Base-by-base conservation (phyloP, 2,329 filamentous ascomycete genomes). In the Cryphonectria radicalis region DNA sequence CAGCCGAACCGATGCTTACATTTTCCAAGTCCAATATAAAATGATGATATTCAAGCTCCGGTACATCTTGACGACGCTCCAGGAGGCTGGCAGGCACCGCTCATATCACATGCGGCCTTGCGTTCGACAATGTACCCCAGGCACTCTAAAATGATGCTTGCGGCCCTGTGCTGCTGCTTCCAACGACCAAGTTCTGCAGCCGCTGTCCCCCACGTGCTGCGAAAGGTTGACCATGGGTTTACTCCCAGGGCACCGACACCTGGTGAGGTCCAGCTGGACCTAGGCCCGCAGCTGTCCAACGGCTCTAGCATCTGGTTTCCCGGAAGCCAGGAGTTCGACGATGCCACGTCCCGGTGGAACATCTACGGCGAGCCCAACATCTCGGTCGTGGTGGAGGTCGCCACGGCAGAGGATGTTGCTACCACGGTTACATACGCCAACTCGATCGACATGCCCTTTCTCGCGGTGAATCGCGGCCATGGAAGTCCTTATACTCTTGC, bases 401-500 rank as follows among this genome's bases (percentile, higher is more conserved):
- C 79, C 2, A 83, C 80, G 0, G 85, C 86, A 74, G 75, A 82
- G 8, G 86, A 88, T 72, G 85, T 88, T 28, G 81, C 79, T 0
- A 79, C 84, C 73, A 86, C 81, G 4, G 86, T 87, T 59, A 80
- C 81, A 77, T 88, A 80, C 71, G 86, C 87, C 59, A 86, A 84
- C 73, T 75, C 80, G 53, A 77, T 82, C 63, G 74, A 80, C 1
- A 70, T 87, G 2, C 85, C 87, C 0, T 88, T 89, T 73, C 82
- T 90, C 2, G 83, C 86, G 0, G 84, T 81, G 76, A 87, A 86
- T 75, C 85, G 85, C 19, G 82, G 80, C 1, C 88, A 90, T 70
- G 88, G 87, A 4, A 79, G 84, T 3, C 80, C 86, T 63, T 85
- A 81, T 57, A 86, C 84, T 0, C 74, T 89, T 2, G 85, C 83